Percentiles rank a stretch among this genome's conserved stretches.
phyloP scores from a whole-genome alignment of 2,329 filamentous ascomycete species.

The Onygenales sp. region DNA sequence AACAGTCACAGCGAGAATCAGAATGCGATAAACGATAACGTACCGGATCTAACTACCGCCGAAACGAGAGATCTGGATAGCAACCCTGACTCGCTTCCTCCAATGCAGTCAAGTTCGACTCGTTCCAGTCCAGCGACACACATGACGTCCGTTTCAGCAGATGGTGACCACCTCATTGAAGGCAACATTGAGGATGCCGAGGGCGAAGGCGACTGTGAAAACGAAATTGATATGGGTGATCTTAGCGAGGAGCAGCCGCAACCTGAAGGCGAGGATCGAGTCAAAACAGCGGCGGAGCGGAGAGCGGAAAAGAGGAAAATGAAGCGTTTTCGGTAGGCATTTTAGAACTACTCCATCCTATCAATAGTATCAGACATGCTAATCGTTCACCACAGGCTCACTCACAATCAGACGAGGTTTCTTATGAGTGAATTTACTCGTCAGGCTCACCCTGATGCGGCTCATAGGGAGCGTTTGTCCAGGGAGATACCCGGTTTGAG shows the following conservation, averaged over 20 bases:
- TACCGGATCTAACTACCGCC: neutral
- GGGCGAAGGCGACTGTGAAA: slow-evolving; percentile 6
- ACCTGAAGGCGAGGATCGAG: slow-evolving; percentile 19
- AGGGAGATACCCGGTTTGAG: slow-evolving; percentile 85
- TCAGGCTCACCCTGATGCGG: slow-evolving; percentile 87
- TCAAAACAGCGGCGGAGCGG: slow-evolving; percentile 18
- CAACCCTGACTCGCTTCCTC: neutral
- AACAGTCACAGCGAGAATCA: neutral
- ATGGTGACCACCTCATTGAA: neutral
- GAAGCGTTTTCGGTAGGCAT: slow-evolving; percentile 34
- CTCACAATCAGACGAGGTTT: slow-evolving; percentile 94
- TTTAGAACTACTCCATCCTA: neutral
- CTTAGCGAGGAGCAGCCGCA: slow-evolving; percentile 11
- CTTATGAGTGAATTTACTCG: slow-evolving; percentile 95
- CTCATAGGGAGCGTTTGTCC: slow-evolving; percentile 77
- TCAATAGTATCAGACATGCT: neutral
- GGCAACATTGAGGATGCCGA: neutral
- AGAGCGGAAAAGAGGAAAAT: slow-evolving; percentile 32
- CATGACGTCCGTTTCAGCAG: slow-evolving; percentile 1
- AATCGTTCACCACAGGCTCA: slow-evolving; percentile 51
- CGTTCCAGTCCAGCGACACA: neutral
- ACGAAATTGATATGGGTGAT: slow-evolving; percentile 12
- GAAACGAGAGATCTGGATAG: neutral
- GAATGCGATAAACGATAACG: neutral
- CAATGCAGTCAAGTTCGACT: neutral